Percentiles rank a stretch among this genome's conserved stretches.
These are phyloP conservation scores for Pleurotus sapidus DNA, from an alignment of 768 basidiomycete species.

Conservation along the genomic window DNA sequence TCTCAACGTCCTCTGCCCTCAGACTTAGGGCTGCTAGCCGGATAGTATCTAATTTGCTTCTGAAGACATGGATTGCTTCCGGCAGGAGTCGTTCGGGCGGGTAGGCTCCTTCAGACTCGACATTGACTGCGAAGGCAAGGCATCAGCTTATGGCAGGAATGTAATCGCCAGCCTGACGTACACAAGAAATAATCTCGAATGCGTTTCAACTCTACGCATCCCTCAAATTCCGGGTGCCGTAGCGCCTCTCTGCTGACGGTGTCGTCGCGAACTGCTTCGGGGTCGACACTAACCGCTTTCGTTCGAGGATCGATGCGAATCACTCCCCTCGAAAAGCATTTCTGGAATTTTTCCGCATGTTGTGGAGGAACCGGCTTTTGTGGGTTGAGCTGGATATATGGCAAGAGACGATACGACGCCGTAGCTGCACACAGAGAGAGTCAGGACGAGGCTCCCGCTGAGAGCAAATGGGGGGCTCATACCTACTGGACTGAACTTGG, in stretches of 20 bases:
- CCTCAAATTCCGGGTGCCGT: constrained; percentile 87
- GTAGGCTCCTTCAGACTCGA: constrained; percentile 92
- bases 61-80: constrained; percentile 79
- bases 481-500: constrained; percentile 97
- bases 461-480: constrained; percentile 17
- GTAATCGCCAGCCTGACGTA: constrained; percentile 31
- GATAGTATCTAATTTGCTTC: constrained; percentile 68
- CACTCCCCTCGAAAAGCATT: constrained; percentile 86
- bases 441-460: not conserved
- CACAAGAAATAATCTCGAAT: constrained; percentile 93
- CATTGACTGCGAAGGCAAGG: constrained; percentile 52
- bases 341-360: constrained; percentile 78
- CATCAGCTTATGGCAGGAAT: constrained; percentile 8
- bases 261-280: constrained; percentile 71
- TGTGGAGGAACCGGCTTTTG: constrained; percentile 73
- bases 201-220: constrained; percentile 76
- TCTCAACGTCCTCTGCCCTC: constrained; percentile 53
- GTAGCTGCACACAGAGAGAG: constrained; percentile 54
- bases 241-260: constrained; percentile 91
- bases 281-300: constrained; percentile 59
- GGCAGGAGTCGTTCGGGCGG: constrained; percentile 78
- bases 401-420: constrained; percentile 91
- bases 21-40: constrained; percentile 58
- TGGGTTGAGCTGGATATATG: constrained; percentile 64
- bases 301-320: constrained; percentile 60